Evolutionary conservation across 2,329 filamentous ascomycete genomes (phyloP).

Genomic region (Clonostachys rosea): DNA sequence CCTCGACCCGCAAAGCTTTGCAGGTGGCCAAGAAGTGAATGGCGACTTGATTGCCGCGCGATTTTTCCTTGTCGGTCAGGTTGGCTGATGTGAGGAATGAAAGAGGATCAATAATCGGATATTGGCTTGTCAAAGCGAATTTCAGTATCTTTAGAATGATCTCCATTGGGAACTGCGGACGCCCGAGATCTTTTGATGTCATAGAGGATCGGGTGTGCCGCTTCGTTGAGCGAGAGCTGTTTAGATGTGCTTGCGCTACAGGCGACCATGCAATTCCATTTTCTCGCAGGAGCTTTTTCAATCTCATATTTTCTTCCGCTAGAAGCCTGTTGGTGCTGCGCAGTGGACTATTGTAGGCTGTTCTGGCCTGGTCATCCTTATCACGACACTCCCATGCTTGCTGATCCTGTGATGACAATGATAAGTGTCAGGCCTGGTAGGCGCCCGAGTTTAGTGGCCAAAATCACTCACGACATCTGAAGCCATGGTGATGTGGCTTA

Average conservation of each 20-base stretch:
- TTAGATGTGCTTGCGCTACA: conserved; percentile 22
- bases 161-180: conserved; percentile 45
- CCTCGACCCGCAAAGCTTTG: conserved; percentile 42
- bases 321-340: conserved; percentile 39
- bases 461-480: no score
- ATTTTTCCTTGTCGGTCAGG: conserved; percentile 35
- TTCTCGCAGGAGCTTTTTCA: conserved; percentile 47
- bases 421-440: no score
- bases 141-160: conserved; percentile 46
- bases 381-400: conserved; percentile 48
- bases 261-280: conserved; percentile 47
- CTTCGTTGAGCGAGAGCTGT: conserved; percentile 16
- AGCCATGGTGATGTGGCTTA: no score
- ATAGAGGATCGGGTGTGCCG: conserved; percentile 24
- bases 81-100: conserved; percentile 35
- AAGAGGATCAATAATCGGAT: conserved; percentile 50
- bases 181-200: conserved; percentile 16
- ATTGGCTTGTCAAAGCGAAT: conserved; percentile 41
- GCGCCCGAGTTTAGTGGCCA: no score
- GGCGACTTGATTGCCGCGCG: conserved; percentile 40
- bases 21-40: conserved; percentile 49
- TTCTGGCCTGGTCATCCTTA: conserved; percentile 43
- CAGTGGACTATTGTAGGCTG: conserved; percentile 41
- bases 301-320: conserved; percentile 39
- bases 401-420: neutral